Base-by-base conservation (phyloP, 148 eudicot species). In the Amaranthus cruentus region DNA sequence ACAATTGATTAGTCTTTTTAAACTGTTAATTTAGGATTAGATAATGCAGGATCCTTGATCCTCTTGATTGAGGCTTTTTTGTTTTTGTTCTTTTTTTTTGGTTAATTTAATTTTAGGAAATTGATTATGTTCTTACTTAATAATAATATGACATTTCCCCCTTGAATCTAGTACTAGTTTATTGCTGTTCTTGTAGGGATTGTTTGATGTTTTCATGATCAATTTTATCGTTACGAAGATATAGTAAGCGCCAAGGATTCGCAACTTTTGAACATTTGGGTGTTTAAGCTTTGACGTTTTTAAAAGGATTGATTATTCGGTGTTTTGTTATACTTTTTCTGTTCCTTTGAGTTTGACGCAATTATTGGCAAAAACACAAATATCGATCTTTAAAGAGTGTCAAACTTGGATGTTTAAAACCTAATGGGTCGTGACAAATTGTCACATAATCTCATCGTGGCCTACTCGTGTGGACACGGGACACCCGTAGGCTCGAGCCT, bases 1-100 rank as follows among this genome's bases (percentile, higher is more conserved):
- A 73, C 68, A 73, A 62, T 5, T 73, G 75, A 62, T 62, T 68
- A 73, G 68, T 42, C 51, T 62, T 18, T 9, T 10, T 67, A 14
- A 38, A 50, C 75, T 49, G 46, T 42, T 62, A 62, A 42, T 73
- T 62, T 73, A 73, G 75, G 60, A 3, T 62, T 72, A 72, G 75
- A 38, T 14, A 55, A 62, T 9, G 13, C 53, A 9, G 56, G 62
- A 68, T 60, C 42, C 66, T 60, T 75, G 50, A 59, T 60, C 51
- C 65, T 60, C 38, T 57, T 5, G 66, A 59, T 59, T 68, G 59
- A 66, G 75, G 80, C 75, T 66, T 65, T 70, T 54, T 3, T 11
- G 28, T 62, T 44, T 6, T 47, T 53, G 38, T 55, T n/a, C 62
- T 0, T 21, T 70, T 63, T 51, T 66, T 7, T 49, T 67, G 44